Percentiles rank a stretch among this genome's conserved stretches.
phyloP scores from a whole-genome alignment of 345 rosid genomes.

The Gossypium thurberi region DNA sequence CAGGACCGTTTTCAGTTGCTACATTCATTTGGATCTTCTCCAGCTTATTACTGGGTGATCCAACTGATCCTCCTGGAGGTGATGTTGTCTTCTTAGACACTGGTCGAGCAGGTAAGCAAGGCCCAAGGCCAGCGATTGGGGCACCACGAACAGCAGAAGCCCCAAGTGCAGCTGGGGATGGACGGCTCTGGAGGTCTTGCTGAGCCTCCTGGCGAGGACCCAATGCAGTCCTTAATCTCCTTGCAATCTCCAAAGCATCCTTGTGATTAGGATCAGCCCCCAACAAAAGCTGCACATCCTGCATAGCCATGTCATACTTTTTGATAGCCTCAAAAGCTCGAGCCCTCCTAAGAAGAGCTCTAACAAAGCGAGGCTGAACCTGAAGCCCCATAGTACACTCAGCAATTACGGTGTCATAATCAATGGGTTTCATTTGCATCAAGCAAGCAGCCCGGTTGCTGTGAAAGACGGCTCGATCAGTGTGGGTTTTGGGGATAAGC shows the following conservation, averaged over 20 bases:
- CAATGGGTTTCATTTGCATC: slow-evolving; percentile 97
- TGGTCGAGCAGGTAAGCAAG: slow-evolving; percentile 78
- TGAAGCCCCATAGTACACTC: slow-evolving; percentile 85
- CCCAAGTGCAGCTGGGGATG: slow-evolving; percentile 98
- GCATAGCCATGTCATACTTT: slow-evolving; percentile 73
- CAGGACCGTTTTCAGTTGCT: slow-evolving; percentile 49
- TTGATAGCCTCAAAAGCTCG: slow-evolving; percentile 77
- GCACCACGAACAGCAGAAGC: slow-evolving; percentile 96
- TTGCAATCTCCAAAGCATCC: slow-evolving; percentile 71
- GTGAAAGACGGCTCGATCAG: slow-evolving; percentile 84
- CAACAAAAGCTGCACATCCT: slow-evolving; percentile 68
- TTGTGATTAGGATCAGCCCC: slow-evolving; percentile 64
- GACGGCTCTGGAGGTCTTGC: slow-evolving; percentile 83
- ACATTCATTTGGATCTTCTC: slow-evolving; percentile 40
- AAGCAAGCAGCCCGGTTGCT: slow-evolving; percentile 93
- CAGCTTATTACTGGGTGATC: slow-evolving; percentile 31
- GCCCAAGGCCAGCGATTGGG: slow-evolving; percentile 81
- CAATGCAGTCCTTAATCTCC: slow-evolving; percentile 55
- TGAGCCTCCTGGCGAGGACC: slow-evolving; percentile 72
- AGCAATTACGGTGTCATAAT: slow-evolving; percentile 69
- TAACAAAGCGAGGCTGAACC: slow-evolving; percentile 68
- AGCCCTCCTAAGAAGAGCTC: slow-evolving; percentile 89
- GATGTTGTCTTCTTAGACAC: slow-evolving; percentile 57
- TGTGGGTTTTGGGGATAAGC: slow-evolving; percentile 69
- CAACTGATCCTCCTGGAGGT: slow-evolving; percentile 32